Evolutionary conservation across 257 asterid genomes (phyloP), one percentile per base, ranked within the genome.

Genomic region (Solanum paucissectum): DNA sequence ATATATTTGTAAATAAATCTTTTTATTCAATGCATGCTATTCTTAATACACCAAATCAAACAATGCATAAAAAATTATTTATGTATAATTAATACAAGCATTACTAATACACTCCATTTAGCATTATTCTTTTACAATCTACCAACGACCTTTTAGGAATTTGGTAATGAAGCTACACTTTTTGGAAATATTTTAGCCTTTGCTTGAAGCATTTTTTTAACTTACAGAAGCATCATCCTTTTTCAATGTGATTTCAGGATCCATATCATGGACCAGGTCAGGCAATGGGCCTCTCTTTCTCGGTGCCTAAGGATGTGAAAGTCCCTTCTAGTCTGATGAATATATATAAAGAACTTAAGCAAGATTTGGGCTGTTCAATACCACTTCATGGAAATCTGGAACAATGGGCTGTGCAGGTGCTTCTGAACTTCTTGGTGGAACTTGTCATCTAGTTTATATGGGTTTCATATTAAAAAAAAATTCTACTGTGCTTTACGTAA

Each of bases 261-360:
- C 99, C 99, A 55, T 97, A 97, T 87, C 99, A 97, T 87, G 99
- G 99, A 83, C 99, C 98, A 87, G 98, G 98, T 83, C 99, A 97
- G 90, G 99, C 99, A 62, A 97, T 97, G 99, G 99, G 99, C 27
- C 97, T 96, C 86, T 97, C 99, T 64, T 97, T 97, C 92, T 97
- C 99, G 1, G 99, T 97, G 83, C 99, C 98, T 5, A 92, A 90
- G 44, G 98, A 95, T 46, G 89, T 96, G 76, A 96, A 94, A 92
- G 93, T 96, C 73, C 99, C 99, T 83, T 96, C 99, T 23, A 97
- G 99, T 90, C 94, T 97, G 79, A 75, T 87, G 58, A 97, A 97
- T 93, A 96, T 97, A 82, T 97, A 93, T 90, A 97, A 97, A 92
- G 99, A 97, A 84, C 98, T 97, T 87, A 90, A 94, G 44, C 87